Evolutionary conservation across 2,329 filamentous ascomycete species (phyloP).

Genomic region (Hypoxylon sp.): DNA sequence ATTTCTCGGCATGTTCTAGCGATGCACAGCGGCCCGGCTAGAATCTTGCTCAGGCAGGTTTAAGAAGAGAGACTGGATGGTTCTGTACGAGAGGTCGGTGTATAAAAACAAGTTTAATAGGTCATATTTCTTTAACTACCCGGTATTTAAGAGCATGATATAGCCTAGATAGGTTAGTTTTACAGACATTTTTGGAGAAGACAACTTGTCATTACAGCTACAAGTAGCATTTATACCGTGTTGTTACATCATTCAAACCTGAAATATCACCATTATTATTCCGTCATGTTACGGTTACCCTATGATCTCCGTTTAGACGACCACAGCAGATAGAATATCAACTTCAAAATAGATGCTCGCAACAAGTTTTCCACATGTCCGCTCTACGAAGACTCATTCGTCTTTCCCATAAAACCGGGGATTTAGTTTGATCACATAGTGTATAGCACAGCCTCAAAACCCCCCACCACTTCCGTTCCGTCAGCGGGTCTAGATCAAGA

Average conservation of each 20-base stretch:
- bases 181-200: slow-evolving; percentile 1
- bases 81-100: slow-evolving; percentile 3
- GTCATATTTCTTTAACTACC: neutral
- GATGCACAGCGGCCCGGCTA: slow-evolving; percentile 34
- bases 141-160: neutral
- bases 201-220: slow-evolving; percentile 10
- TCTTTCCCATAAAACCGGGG: slow-evolving; percentile 8
- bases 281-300: neutral
- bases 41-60: slow-evolving; percentile 30
- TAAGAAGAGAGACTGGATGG: neutral
- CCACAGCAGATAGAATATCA: neutral
- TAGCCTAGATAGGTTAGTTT: slow-evolving; percentile 4
- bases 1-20: slow-evolving; percentile 30
- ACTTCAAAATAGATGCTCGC: neutral
- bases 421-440: slow-evolving; percentile 1
- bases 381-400: neutral
- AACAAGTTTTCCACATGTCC: slow-evolving; percentile 7
- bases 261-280: slow-evolving; percentile 16
- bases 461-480: neutral
- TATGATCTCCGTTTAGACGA: neutral
- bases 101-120: neutral
- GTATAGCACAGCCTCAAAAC: slow-evolving; percentile 21
- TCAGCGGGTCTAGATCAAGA: slow-evolving; percentile 20
- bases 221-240: slow-evolving; percentile 4
- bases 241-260: slow-evolving; percentile 20